Evolutionary conservation across 768 basidiomycete species (phyloP), one percentile per base, ranked within the genome.

Genomic region (Mycena belliarum): DNA sequence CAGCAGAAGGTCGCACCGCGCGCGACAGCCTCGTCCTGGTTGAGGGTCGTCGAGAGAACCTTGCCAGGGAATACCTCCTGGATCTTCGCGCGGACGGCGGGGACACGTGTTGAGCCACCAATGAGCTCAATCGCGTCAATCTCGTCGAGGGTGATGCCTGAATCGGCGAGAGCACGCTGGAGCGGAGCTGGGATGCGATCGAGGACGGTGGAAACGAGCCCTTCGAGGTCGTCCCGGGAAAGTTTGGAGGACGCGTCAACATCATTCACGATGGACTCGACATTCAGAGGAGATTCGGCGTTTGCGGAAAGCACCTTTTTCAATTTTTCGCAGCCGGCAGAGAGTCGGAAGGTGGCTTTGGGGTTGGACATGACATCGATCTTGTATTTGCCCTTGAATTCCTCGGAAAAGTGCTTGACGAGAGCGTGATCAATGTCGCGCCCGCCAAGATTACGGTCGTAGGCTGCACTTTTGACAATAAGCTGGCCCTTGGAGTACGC

Each of bases 231-330:
- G 7, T 97, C 96, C 52, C 97, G 87, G 9, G 79, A 82, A 52
- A 99, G 81, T 55, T 88, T 89, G 48, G 92, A 93, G 4, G 89
- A 80, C 11, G 94, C 96, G 69, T 98, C 96, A 58, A 98, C 75
- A 71, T 98, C 97, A 76, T 89, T 91, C 89, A 95, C 87, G 81
- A 99, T 88, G 55, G 90, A 94, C 73, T 98, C 97, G 70, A 99
- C 94, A 68, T 87, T 93, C 63, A 99, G 76, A 1, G 91, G 88
- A 0, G 91, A 86, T 71, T 96, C 92, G 15, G 82, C 72, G 77
- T 98, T 98, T 61, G 97, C 96, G 14, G 95, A 97, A 18, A 98
- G 82, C 14, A 98, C 81, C 78, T 98, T 98, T 81, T 98, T 98
- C 69, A 98, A 82, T 70, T 88, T 87, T 79, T 99, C 97, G 71